Evolutionary conservation across 2,329 filamentous ascomycete genomes (phyloP).

Genomic region (Ophiostoma novo-ulmi): DNA sequence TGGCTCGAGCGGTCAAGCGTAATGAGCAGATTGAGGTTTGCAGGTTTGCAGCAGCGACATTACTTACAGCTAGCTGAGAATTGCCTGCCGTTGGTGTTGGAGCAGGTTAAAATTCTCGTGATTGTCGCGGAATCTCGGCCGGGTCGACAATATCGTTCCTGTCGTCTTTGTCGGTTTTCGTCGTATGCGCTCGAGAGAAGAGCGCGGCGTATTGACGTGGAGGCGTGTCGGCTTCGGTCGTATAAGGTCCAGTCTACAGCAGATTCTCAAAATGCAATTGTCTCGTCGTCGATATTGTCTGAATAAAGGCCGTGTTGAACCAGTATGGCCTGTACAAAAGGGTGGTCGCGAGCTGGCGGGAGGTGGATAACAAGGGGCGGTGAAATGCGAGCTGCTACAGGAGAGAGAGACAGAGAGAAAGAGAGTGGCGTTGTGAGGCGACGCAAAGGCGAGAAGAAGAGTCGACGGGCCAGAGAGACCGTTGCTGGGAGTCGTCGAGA

Average conservation of each 20-base stretch:
- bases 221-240: neutral
- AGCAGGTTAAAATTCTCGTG: neutral
- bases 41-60: neutral
- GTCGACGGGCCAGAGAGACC: neutral
- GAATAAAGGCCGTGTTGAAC: neutral
- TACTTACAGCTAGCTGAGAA: neutral
- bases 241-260: neutral
- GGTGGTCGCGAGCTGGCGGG: neutral
- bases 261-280: neutral
- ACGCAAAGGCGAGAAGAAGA: neutral
- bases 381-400: neutral
- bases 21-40: neutral
- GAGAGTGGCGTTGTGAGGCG: neutral
- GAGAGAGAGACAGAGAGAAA: neutral
- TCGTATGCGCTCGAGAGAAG: neutral
- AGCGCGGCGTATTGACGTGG: neutral
- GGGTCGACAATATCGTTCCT: no score
- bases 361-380: constrained; percentile 3
- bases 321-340: neutral
- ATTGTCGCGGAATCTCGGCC: no score
- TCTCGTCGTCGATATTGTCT: neutral
- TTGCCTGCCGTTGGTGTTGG: neutral
- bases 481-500: neutral
- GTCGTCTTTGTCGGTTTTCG: neutral
- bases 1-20: constrained; percentile 5